Conservation (phyloP, 2,329 filamentous ascomycete genomes). For the Raffaelea albimanens region DNA sequence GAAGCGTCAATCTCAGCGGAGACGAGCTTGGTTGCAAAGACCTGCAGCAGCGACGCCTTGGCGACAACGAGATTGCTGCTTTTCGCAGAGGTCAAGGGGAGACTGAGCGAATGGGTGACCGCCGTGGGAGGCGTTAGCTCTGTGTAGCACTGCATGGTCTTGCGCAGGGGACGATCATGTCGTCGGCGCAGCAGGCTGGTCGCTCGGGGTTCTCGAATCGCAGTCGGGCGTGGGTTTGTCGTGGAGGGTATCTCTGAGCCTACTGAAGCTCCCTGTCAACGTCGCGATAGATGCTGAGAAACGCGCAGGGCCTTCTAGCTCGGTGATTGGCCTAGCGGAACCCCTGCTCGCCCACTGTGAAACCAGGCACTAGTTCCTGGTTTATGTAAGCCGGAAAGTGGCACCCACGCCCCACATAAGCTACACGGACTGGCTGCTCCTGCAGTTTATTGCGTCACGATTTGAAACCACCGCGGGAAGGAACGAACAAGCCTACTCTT, state of each 20-base stretch:
- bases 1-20: conserved; percentile 49
- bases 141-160: conserved; percentile 87
- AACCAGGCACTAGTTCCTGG: neutral
- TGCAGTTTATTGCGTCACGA: conserved; percentile 10
- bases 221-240: too few species aligned
- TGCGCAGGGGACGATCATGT: conserved; percentile 6
- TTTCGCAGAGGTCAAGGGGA: conserved; percentile 67
- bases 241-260: too few species aligned
- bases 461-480: conserved; percentile 6
- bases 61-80: conserved; percentile 82
- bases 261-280: too few species aligned
- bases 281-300: neutral
- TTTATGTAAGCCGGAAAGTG: neutral
- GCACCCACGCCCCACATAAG: conserved; percentile 10
- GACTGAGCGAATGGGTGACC: conserved; percentile 75
- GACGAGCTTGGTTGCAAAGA: conserved; percentile 67
- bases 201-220: too few species aligned
- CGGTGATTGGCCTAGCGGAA: conserved; percentile 9
- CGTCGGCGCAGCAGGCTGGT: neutral
- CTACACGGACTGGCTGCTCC: neutral
- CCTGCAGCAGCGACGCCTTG: conserved; percentile 85
- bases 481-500: conserved; percentile 1
- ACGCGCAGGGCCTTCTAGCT: conserved; percentile 2
- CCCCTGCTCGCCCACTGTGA: too few species aligned
- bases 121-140: conserved; percentile 91